Conservation (phyloP, 2,329 filamentous ascomycete genomes). For the Parascedosporium putredinis region DNA sequence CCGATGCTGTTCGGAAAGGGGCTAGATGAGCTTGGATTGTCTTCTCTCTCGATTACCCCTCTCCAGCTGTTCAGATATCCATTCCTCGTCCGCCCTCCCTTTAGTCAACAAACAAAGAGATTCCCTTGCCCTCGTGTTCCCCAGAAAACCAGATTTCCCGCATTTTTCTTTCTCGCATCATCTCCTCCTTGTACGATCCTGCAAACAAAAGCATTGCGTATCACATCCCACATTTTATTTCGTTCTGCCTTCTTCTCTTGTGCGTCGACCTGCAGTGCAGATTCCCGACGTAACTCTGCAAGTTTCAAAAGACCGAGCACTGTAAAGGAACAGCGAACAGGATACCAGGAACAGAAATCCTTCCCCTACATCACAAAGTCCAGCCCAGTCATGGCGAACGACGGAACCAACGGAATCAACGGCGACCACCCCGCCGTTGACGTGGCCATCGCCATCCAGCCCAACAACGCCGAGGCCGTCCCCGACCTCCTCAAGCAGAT, state of each 20-base stretch:
- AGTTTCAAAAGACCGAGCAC: not conserved
- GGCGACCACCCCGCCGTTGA: constrained; percentile 5
- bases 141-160: not conserved
- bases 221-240: too few relatives aligned
- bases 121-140: not conserved
- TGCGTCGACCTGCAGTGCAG: not conserved
- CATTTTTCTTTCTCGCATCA: not conserved
- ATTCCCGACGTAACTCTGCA: not conserved
- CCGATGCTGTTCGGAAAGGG: too few relatives aligned
- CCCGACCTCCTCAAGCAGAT: constrained; percentile 10
- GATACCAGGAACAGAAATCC: too few relatives aligned
- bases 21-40: too few relatives aligned
- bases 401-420: not conserved
- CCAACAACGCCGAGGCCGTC: constrained; percentile 12
- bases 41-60: not conserved
- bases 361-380: too few relatives aligned
- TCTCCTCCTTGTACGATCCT: not conserved
- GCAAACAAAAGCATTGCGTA: not conserved
- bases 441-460: constrained; percentile 12
- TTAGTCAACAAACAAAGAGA: not conserved
- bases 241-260: too few relatives aligned
- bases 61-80: too few relatives aligned
- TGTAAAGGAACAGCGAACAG: too few relatives aligned
- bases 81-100: not conserved
- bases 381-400: not conserved